These are phyloP conservation scores for Chloris gayana DNA, from an alignment of 176 grass and related monocot species.

Conservation along the genomic window DNA sequence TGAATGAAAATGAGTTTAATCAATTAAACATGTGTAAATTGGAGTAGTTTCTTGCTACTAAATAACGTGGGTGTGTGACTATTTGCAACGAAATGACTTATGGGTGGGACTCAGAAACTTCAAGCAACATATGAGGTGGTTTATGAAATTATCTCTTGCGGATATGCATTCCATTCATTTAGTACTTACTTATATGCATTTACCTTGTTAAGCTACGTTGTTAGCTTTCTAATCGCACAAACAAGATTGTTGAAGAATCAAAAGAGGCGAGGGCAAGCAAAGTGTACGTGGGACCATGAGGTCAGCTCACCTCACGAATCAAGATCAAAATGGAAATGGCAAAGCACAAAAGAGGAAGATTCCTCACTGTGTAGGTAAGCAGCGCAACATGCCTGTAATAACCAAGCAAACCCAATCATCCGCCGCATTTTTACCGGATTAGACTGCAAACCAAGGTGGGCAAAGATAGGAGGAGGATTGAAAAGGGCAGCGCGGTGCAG, in stretches of 20 bases:
- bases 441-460: background rate
- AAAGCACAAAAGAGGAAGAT: background rate
- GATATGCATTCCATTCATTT: background rate
- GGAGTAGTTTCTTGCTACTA: too few species aligned
- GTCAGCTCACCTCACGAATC: background rate
- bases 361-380: background rate
- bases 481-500: background rate
- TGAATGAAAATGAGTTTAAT: too few species aligned
- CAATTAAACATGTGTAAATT: too few species aligned
- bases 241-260: background rate
- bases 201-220: too few species aligned
- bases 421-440: slow-evolving; percentile 31
- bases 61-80: too few species aligned
- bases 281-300: background rate
- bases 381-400: too few species aligned
- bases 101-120: too few species aligned
- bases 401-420: too few species aligned
- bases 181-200: background rate
- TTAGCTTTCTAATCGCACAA: background rate
- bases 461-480: background rate
- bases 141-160: too few species aligned
- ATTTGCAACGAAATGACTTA: too few species aligned
- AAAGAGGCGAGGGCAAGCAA: background rate
- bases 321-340: background rate
- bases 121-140: too few species aligned